A percentile compares a stretch with the other conserved stretches of the same genome.
Evolutionary conservation across 345 rosid species (phyloP).

Genomic region (Bruguiera sexangula): DNA sequence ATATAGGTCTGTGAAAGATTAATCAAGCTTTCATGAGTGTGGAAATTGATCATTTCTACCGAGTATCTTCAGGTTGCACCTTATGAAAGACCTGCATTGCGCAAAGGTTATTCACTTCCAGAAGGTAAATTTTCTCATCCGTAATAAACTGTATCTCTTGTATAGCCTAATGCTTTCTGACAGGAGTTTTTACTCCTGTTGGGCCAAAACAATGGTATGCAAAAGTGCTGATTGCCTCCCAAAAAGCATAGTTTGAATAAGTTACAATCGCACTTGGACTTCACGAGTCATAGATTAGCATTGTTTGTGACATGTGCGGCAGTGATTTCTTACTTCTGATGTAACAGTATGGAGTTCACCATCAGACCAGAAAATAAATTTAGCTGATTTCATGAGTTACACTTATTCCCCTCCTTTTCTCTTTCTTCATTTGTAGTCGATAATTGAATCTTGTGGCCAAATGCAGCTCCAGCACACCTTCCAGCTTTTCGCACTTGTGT

Average conservation of each 20-base stretch:
- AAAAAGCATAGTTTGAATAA: too few relatives aligned
- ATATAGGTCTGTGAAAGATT: not conserved
- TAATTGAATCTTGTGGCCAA: constrained; percentile 11
- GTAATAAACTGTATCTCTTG: not conserved
- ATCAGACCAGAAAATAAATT: not conserved
- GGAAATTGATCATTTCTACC: not conserved
- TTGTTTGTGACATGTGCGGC: not conserved
- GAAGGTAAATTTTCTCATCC: constrained; percentile 46
- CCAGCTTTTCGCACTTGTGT: constrained; percentile 98
- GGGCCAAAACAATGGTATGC: not conserved
- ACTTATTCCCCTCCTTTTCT: constrained; percentile 6
- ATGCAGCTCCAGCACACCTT: constrained; percentile 83
- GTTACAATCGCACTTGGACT: too few relatives aligned
- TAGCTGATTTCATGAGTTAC: not conserved
- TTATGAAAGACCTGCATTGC: constrained; percentile 88
- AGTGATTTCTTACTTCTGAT: not conserved
- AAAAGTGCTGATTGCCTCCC: not conserved
- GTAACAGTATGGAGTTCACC: not conserved
- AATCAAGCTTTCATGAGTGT: not conserved
- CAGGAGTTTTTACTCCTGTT: not conserved
- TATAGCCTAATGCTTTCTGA: not conserved
- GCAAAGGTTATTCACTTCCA: constrained; percentile 83
- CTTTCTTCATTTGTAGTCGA: not conserved
- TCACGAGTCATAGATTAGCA: not conserved
- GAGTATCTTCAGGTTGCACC: constrained; percentile 60